Evolutionary conservation across 345 rosid genomes (phyloP).

Genomic region (Rhizophora mangle): DNA sequence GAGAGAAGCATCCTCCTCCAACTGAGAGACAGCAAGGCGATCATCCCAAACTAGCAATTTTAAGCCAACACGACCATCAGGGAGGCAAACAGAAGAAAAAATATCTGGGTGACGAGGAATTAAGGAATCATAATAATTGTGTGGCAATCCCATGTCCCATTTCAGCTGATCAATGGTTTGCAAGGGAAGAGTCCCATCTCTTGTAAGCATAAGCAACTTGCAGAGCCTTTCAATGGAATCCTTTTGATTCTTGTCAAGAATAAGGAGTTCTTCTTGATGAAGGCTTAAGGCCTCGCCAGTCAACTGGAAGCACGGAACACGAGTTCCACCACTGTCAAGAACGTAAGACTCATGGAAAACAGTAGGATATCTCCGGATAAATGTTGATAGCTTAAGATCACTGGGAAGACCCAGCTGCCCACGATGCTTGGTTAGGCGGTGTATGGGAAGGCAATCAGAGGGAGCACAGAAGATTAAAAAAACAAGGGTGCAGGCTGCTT

Average conservation of each 20-base stretch:
- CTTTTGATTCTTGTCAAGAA: conserved; percentile 22
- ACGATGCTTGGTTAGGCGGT: conserved; percentile 43
- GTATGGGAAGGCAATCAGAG: conserved; percentile 42
- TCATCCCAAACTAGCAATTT: conserved; percentile 56
- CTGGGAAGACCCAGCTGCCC: conserved; percentile 63
- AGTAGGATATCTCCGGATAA: conserved; percentile 63
- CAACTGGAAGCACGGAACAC: conserved; percentile 66
- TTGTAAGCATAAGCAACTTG: conserved; percentile 74
- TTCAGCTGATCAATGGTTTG: conserved; percentile 74
- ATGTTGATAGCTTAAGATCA: conserved; percentile 61
- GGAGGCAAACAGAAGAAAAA: conserved; percentile 48
- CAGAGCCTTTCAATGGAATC: conserved; percentile 52
- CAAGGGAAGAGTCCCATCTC: conserved; percentile 53
- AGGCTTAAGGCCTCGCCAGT: conserved; percentile 48
- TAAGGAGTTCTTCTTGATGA: conserved; percentile 34
- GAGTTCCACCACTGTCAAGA: conserved; percentile 73
- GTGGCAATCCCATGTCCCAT: conserved; percentile 88
- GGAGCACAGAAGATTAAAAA: conserved; percentile 50
- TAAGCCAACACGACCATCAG: conserved; percentile 56
- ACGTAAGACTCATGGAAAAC: conserved; percentile 48
- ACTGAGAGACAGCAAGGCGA: conserved; percentile 52
- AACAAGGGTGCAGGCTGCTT: conserved; percentile 54
- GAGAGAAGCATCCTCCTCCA: conserved; percentile 38
- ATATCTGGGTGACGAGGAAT: conserved; percentile 39
- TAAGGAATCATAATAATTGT: conserved; percentile 43